Conservation (phyloP, 345 rosid species). For the Hirschfeldia incana region DNA sequence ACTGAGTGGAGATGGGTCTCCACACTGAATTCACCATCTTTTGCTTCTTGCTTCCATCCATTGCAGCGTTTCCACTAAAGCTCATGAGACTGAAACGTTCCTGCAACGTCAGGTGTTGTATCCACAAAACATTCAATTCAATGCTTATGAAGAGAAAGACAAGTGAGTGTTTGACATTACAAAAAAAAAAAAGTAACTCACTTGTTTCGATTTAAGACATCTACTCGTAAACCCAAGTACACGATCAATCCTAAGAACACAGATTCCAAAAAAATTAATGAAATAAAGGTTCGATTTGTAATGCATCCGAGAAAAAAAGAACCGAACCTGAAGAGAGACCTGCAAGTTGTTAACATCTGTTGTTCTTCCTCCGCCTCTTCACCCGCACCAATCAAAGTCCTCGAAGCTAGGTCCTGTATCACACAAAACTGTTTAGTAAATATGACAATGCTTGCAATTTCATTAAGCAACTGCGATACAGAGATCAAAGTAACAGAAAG, state of each 20-base stretch:
- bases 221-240: conserved; percentile 41
- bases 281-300: conserved; percentile 3
- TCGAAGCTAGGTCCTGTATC: neutral
- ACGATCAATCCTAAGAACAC: conserved; percentile 38
- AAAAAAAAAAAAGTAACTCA: neutral
- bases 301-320: neutral
- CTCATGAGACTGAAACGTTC: conserved; percentile 38
- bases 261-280: neutral
- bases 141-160: neutral
- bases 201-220: conserved; percentile 37
- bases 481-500: neutral
- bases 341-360: neutral
- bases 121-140: neutral
- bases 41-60: conserved; percentile 43
- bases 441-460: neutral
- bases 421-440: neutral
- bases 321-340: conserved; percentile 31
- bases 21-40: conserved; percentile 39
- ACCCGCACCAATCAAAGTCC: neutral
- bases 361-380: neutral
- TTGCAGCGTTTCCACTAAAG: conserved; percentile 19
- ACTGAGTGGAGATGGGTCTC: conserved; percentile 59
- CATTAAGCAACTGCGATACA: neutral
- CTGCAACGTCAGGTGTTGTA: conserved; percentile 24
- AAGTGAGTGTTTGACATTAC: too few relatives aligned